Percentiles rank a stretch among this genome's conserved stretches.
Conservation (phyloP, 352 stramenopile genomes). For the Globisporangium iwayamae region DNA sequence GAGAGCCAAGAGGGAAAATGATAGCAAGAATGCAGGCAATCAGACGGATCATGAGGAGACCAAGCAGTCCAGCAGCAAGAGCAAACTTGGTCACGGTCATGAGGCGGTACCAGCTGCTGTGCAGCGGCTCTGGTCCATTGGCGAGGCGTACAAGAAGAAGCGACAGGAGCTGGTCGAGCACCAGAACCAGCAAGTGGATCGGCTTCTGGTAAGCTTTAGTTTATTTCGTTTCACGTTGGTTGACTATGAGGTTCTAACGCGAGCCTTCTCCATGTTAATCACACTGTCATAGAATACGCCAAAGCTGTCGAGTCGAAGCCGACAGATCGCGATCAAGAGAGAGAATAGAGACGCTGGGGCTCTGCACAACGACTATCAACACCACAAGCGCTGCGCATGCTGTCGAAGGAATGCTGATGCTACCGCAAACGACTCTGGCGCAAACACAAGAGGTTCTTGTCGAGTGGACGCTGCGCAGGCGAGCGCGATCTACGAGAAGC, state of each 20-base stretch:
- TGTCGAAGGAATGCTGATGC: constrained; percentile 14
- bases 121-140: constrained; percentile 34
- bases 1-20: neutral
- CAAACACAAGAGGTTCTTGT: neutral
- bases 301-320: constrained; percentile 52
- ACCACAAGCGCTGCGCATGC: constrained; percentile 24
- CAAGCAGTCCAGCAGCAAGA: neutral
- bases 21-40: neutral
- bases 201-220: constrained; percentile 30
- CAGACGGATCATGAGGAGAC: neutral
- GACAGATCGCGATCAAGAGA: constrained; percentile 33
- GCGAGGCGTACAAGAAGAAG: constrained; percentile 41
- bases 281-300: constrained; percentile 24
- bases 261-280: neutral
- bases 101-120: constrained; percentile 18
- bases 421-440: neutral
- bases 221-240: neutral
- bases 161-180: constrained; percentile 29
- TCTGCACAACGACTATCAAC: neutral
- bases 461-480: constrained; percentile 27
- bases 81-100: constrained; percentile 2
- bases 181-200: constrained; percentile 24
- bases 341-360: constrained; percentile 15
- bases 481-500: constrained; percentile 47
- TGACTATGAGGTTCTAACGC: neutral